Evolutionary conservation across 73 alveolate species (phyloP), one percentile per base, ranked within the genome.

Genomic region (Paramecium primaurelia): DNA sequence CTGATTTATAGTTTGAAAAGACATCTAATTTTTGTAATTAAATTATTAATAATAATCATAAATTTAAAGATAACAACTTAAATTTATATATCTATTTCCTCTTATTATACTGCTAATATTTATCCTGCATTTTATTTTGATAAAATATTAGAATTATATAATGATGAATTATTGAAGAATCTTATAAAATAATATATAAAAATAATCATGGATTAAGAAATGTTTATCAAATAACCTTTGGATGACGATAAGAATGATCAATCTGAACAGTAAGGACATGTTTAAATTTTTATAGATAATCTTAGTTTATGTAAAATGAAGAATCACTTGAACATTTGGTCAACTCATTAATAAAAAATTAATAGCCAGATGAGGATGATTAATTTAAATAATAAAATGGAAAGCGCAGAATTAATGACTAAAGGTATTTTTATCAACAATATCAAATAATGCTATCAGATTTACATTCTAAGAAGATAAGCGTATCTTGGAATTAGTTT

Each of bases 381-480:
- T 54, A 54, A 22, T 40, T 40, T 36, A 73, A 73, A 20, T 36
- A 20, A 18, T 37, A 40, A 34, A 34, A 6, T 30, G 59, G 87
- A 22, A 73, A 73, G 28, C 58, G 59, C 9, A 73, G 59, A 73
- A 30, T 40, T 30, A 73, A 40, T 38, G 87, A 73, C 12, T 73
- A 34, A 38, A 73, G 87, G 87, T 73, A 73, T 8, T 18, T 54
- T 54, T 54, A 4, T 54, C 69, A 54, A 54, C 69, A 54, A 18
- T 54, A 54, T 54, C 69, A 54, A 54, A 16, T 54, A 54, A 54
- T 73, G 59, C 40, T 14, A 36, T 80, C 32, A 80, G 91, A 80
- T 80, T 80, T 47, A 80, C 91, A 45, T 18, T 26, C 45, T 18
- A 80, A 80, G 91, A 80, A 25, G 91, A 80, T 80, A 80, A 80